A percentile compares a stretch with the other conserved stretches of the same genome.
phyloP scores from a whole-genome alignment of 768 basidiomycete species.

The Panus rudis region DNA sequence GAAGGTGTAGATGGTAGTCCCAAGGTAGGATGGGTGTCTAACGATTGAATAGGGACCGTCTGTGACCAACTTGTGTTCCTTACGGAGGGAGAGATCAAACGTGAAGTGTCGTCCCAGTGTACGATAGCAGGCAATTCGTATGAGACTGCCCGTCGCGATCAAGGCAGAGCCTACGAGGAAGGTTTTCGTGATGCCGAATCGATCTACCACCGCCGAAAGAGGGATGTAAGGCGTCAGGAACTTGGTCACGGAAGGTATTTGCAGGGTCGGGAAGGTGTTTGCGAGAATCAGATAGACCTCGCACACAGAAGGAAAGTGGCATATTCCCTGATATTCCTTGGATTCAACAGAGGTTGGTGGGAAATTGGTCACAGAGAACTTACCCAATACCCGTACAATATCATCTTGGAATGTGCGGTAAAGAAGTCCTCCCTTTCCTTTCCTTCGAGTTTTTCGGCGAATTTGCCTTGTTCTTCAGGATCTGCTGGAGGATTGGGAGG shows the following conservation, averaged over 20 bases:
- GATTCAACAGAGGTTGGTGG: not conserved
- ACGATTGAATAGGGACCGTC: conserved; percentile 23
- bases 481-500: not conserved
- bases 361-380: not conserved
- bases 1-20: no score
- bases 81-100: conserved; percentile 19
- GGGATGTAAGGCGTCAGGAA: not conserved
- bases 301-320: not conserved
- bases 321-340: not conserved
- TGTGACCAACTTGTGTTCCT: conserved; percentile 22
- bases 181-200: not conserved
- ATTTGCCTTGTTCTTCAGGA: not conserved
- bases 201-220: not conserved
- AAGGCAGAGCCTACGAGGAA: not conserved
- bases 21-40: conserved; percentile 23
- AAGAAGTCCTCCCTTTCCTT: not conserved
- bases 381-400: not conserved
- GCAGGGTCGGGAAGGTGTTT: not conserved
- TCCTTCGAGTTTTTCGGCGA: not conserved
- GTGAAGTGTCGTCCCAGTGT: conserved; percentile 22
- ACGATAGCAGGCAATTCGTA: conserved; percentile 15
- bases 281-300: not conserved
- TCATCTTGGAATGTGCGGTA: not conserved
- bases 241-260: not conserved
- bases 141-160: not conserved